phyloP scores from a whole-genome alignment of 345 rosid species.

The Abelmoschus esculentus region DNA sequence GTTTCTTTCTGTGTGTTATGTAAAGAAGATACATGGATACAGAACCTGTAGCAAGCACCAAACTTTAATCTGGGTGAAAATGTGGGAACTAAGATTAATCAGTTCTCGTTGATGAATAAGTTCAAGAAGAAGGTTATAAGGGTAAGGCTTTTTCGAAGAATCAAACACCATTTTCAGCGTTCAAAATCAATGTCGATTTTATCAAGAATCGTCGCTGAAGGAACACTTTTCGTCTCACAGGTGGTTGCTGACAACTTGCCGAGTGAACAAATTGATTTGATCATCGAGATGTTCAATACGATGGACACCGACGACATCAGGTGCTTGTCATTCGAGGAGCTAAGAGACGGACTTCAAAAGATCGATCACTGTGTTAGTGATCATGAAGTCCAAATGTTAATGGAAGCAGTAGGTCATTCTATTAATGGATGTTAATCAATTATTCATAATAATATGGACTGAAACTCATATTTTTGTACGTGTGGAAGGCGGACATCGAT shows the following conservation, averaged over 20 bases:
- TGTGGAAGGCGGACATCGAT: slow-evolving; percentile 56
- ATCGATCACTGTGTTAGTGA: slow-evolving; percentile 58
- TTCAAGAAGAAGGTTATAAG: slow-evolving; percentile 87
- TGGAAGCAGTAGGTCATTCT: slow-evolving; percentile 54
- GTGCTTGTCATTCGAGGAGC: slow-evolving; percentile 65
- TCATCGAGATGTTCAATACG: slow-evolving; percentile 49
- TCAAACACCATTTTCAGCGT: background rate
- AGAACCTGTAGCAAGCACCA: slow-evolving; percentile 45
- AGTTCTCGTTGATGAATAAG: slow-evolving; percentile 80
- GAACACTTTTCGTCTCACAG: slow-evolving; percentile 23
- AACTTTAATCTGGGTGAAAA: slow-evolving; percentile 64
- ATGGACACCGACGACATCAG: slow-evolving; percentile 86
- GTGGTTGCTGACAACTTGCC: slow-evolving; percentile 79
- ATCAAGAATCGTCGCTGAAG: background rate
- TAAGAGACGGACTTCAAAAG: slow-evolving; percentile 53
- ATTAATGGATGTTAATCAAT: background rate
- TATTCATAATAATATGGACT: background rate
- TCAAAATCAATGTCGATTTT: background rate
- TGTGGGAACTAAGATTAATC: slow-evolving; percentile 67
- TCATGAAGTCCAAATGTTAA: slow-evolving; percentile 60
- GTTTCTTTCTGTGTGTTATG: background rate
- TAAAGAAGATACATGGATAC: slow-evolving; percentile 77
- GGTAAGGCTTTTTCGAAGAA: slow-evolving; percentile 23
- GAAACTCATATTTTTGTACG: background rate
- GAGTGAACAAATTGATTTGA: slow-evolving; percentile 46